Evolutionary conservation across 2,329 filamentous ascomycete genomes (phyloP), one percentile per base, ranked within the genome.

Genomic region (Phaeosphaeriaceae sp.): DNA sequence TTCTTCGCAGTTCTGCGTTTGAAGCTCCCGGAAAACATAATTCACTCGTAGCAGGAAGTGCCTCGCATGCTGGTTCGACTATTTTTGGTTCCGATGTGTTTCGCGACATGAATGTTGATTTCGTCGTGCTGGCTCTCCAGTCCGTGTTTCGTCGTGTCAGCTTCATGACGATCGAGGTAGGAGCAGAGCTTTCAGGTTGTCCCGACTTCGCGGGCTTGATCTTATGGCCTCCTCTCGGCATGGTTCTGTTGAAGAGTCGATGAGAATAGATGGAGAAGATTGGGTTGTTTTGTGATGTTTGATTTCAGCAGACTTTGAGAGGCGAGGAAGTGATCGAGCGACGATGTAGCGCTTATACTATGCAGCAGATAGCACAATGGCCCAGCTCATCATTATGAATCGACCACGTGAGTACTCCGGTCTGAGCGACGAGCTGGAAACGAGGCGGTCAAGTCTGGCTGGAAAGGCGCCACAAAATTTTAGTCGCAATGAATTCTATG

Each of bases 161-260:
- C 10, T 51, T 31, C 40, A 27, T 31, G 36, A n/a, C 40, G 22
- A 40, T 40, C 5, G 49, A 46, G 6, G 44, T 15, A 46, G 44
- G 22, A 31, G 36, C 24, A 19, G 49, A 44, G 36, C 11, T 4
- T 25, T 44, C 27, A 15, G 20, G 31, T 47, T 42, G 19, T 1
- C 25, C 25, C 11, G 20, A 44, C 17, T 49, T 51, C 36, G 45
- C 40, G 20, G 41, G 41, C 41, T 53, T 53, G 41, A 53, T 22
- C 21, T 53, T 53, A 24, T 53, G 51, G n/a, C 40, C 40, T 15
- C 40, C 51, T 53, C 51, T 53, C n/a, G 48, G 19, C 48, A 50
- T 50, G 31, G 17, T 40, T 31, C 19, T 20, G 31, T 50, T 17
- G 5, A 15, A 36, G n/a, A 46, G 15, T 2, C 6, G 15, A 25